Evolutionary conservation across 345 rosid species (phyloP).

Genomic region (Syzygium grande): DNA sequence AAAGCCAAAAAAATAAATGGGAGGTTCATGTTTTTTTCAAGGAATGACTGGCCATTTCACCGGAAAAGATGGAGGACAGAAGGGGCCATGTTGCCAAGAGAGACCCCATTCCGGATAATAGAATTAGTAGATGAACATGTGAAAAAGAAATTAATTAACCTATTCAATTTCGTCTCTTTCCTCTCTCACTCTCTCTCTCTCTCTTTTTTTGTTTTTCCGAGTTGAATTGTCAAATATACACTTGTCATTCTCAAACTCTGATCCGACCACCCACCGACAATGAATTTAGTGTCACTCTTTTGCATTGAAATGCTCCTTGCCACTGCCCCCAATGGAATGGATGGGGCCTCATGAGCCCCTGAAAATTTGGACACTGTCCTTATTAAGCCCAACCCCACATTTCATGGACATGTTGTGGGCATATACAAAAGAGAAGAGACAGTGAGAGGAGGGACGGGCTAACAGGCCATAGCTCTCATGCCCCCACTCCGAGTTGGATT

Average conservation of each 20-base stretch:
- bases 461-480: neutral
- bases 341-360: constrained; percentile 25
- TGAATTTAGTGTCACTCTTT: neutral
- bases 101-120: neutral
- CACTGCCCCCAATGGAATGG: neutral
- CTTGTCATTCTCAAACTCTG: neutral
- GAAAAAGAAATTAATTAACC: neutral
- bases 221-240: neutral
- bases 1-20: neutral
- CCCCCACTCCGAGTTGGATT: neutral
- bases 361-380: constrained; percentile 37
- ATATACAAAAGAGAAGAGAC: neutral
- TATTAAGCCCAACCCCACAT: constrained; percentile 28
- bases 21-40: neutral
- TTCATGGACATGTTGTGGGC: constrained; percentile 5
- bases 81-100: neutral
- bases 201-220: neutral
- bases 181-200: neutral
- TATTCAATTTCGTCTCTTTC: neutral
- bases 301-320: neutral
- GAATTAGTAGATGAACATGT: neutral
- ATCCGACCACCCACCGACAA: constrained; percentile 42
- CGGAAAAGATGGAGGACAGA: neutral
- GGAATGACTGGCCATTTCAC: neutral
- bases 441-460: neutral